Base-by-base conservation (phyloP, 2,329 filamentous ascomycete species). In the Colletotrichum theobromicola region DNA sequence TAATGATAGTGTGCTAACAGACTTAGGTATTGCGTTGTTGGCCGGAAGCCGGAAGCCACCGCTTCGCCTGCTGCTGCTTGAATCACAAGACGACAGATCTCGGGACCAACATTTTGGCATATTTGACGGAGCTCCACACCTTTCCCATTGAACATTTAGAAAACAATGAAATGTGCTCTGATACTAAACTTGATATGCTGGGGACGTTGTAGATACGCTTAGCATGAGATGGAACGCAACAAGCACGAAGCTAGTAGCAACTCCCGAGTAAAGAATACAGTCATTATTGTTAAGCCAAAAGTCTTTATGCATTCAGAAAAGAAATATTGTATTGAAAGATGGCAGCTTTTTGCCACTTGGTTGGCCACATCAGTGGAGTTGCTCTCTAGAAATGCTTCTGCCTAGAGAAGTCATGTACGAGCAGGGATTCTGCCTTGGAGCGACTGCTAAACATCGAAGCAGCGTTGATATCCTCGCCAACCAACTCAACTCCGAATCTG, bases 241-340 rank as follows among this genome's bases (percentile, higher is more conserved):
- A 3, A 6, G 5, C n/a, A 2, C 5, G 42, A 46, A 46, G n/a
- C n/a, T n/a, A 46, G 42, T 21, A 3, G n/a, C 10, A 2, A 42
- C 18, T n/a, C 37, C 18, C 37, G 6, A 5, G 37, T n/a, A 12
- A 21, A 13, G n/a, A 0, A 4, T 21, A 13, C n/a, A 12, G 3
- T 4, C 10, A 2, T 21, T 0, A 0, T 50, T 50, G 0, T 21
- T n/a, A 50, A 5, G 6, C n/a, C 4, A 50, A 21, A 2, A 50
- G 42, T 13, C 42, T 12, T 10, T n/a, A 7, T 21, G n/a, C 7
- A 21, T 2, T 50, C 42, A 4, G 42, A 50, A 4, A n/a, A 50
- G 10, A 21, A 2, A 21, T 21, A 2, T 13, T 4, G 2, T 21
- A 4, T 46, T 3, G 10, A 50, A 50, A 50, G n/a, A 50, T 21